These are phyloP conservation scores for Dentipellis fragilis DNA, from an alignment of 768 basidiomycete genomes.

Conservation along the genomic window DNA sequence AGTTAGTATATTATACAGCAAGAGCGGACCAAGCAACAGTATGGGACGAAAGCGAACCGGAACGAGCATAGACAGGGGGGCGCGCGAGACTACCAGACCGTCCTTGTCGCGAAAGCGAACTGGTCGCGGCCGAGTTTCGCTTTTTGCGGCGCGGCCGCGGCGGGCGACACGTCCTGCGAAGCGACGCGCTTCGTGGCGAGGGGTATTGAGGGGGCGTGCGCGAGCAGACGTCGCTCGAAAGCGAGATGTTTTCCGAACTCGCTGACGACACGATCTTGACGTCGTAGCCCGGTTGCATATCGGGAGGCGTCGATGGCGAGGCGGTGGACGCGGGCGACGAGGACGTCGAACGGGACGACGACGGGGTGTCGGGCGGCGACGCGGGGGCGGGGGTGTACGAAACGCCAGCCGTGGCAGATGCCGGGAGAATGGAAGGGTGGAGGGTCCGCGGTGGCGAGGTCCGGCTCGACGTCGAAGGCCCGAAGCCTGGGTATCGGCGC, in stretches of 20 bases:
- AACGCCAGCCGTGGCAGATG: conserved; percentile 1
- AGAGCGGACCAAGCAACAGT: neutral
- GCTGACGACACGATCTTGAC: neutral
- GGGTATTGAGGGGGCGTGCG: neutral
- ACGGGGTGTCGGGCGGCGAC: conserved; percentile 21
- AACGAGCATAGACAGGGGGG: too few relatives aligned
- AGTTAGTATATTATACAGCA: neutral
- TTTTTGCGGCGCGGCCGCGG: neutral
- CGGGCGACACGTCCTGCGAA: neutral
- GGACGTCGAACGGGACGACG: conserved; percentile 18
- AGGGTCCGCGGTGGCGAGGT: neutral
- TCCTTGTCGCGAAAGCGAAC: conserved; percentile 1
- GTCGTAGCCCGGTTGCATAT: neutral
- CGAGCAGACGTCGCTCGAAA: neutral
- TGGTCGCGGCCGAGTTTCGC: conserved; percentile 1
- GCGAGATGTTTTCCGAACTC: neutral
- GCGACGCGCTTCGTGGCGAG: neutral
- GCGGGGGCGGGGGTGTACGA: conserved; percentile 11
- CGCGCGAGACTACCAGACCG: conserved; percentile 1
- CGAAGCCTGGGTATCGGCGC: conserved; percentile 16
- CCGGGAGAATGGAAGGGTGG: conserved; percentile 11
- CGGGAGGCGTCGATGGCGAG: conserved; percentile 19
- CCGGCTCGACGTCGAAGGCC: conserved; percentile 8
- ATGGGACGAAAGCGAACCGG: neutral
- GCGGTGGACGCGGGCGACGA: conserved; percentile 21